Evolutionary conservation across 202 grass and related monocot species (phyloP), one percentile per base, ranked within the genome.

Genomic region (Carex sylvatica): DNA sequence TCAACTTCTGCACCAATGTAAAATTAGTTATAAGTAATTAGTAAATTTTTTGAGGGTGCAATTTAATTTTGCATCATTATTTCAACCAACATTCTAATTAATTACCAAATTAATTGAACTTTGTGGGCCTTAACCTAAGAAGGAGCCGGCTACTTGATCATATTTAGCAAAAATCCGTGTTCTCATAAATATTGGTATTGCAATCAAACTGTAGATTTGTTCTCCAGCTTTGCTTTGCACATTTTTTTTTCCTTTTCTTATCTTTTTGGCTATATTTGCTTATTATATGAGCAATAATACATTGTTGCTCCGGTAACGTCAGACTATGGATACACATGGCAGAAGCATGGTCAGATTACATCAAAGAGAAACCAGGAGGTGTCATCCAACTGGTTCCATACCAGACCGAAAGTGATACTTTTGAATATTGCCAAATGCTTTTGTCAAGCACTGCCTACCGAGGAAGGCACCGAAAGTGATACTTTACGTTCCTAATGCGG

Each of bases 311-410:
- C 63, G 73, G 83, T 83, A 31, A 85, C 70, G 0, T 49, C 80
- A 61, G 71, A 89, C 71, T 67, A 77, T 55, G 83, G 83, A 13
- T 59, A 46, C 59, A 72, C 87, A 20, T 83, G 87, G 80, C 60
- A 70, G 24, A 83, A 78, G 51, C 67, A 89, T 16, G 70, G 61
- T 16, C 87, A 51, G 13, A 83, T 85, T 78, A 49, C 70, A 63
- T 89, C 4, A 75, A 83, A 67, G 70, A 33, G 14, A 80, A 62
- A 76, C 9, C 77, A 35, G 28, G 9, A 59, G 70, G 87, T 35
- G 87, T 83, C 77, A 89, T 86, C 61, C 87, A 89, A 68, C 62
- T 23, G 2, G 28, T 74, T 36, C 63, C 59, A 6, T 80, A 80
- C 62, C 53, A 30, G 54, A 66, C 83, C 6, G 63, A 61, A 61